Base-by-base conservation (phyloP, 352 stramenopile species). In the Phytophthora palmivora region DNA sequence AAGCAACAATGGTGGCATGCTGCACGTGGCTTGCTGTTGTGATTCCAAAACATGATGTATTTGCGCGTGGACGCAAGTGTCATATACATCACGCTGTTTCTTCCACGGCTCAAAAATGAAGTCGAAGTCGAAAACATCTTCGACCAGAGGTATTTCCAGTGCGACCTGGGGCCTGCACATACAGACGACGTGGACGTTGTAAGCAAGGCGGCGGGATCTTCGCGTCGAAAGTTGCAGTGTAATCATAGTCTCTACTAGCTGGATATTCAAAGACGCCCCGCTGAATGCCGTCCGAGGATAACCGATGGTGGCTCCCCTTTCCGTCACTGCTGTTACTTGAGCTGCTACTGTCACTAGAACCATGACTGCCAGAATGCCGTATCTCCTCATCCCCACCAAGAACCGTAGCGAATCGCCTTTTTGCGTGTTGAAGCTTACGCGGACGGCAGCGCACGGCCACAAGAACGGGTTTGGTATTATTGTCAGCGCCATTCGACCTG, bases 41-140 rank as follows among this genome's bases (percentile, higher is more conserved):
- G 51, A 48, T 8, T 67, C 42, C 4, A 91, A 67, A 12, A 91
- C 79, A 14, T 78, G 48, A 2, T 63, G 44, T 50, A 91, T 75
- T 30, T 79, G 70, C 6, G 60, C 41, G 19, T 65, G 42, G 6
- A 83, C 76, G 10, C 76, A 77, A 4, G 47, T 54, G 11, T 75
- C 59, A 50, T 89, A 92, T 2, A 92, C 66, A 4, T 87, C 69
- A 5, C 46, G 38, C 52, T 92, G 83, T 19, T 70, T 70, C 18
- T 74, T 78, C 57, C 58, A 76, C 4, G 79, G 77, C 5, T 79
- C 73, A 42, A 89, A 85, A 14, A 92, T 64, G 28, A 70, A 74
- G 55, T 92, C 83, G 16, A 91, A 92, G 38, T 79, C 79, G n/a
- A 58, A 92, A 91, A 3, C 68, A 77, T 28, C 83, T 68, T 54